These are phyloP conservation scores for Chytriomyces sp. DNA, from an alignment of 192 early-diverging fungal species.

Conservation along the genomic window DNA sequence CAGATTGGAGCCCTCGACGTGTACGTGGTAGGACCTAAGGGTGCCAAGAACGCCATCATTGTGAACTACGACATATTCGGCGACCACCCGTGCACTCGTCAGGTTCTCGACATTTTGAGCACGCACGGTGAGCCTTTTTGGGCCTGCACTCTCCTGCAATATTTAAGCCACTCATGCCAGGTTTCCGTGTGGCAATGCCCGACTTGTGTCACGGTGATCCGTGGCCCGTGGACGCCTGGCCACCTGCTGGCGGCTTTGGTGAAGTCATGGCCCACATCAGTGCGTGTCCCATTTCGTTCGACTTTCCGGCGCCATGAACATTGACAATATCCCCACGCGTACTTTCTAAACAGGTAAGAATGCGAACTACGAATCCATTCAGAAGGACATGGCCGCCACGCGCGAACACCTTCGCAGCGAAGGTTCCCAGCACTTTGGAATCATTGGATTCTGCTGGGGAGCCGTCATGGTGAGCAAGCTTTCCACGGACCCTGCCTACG, in stretches of 20 bases:
- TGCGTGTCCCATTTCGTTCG: too few species aligned
- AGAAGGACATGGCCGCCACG: background rate
- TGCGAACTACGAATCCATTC: background rate
- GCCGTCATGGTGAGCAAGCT: background rate
- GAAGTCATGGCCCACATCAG: constrained; percentile 4
- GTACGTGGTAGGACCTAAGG: constrained; percentile 1
- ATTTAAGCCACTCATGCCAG: background rate
- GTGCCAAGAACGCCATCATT: constrained; percentile 17
- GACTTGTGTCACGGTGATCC: constrained; percentile 5
- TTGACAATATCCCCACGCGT: too few species aligned
- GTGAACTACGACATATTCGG: constrained; percentile 28
- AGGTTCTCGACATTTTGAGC: constrained; percentile 19
- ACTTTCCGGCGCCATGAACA: too few species aligned
- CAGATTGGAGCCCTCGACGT: constrained; percentile 8
- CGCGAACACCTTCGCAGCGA: background rate
- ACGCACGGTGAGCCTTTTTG: background rate
- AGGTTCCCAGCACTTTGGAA: constrained; percentile 14
- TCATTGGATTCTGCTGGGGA: constrained; percentile 31
- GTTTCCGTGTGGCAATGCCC: constrained; percentile 12
- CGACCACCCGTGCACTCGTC: constrained; percentile 17
- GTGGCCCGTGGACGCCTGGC: background rate
- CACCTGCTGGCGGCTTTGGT: background rate
- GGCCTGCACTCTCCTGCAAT: too few species aligned
- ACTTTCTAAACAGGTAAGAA: too few species aligned
- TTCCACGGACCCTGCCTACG: background rate